A percentile compares a stretch with the other conserved stretches of the same genome.
phyloP scores from a whole-genome alignment of 805 yeast genomes.

The Saccharomycopsis malanga region DNA sequence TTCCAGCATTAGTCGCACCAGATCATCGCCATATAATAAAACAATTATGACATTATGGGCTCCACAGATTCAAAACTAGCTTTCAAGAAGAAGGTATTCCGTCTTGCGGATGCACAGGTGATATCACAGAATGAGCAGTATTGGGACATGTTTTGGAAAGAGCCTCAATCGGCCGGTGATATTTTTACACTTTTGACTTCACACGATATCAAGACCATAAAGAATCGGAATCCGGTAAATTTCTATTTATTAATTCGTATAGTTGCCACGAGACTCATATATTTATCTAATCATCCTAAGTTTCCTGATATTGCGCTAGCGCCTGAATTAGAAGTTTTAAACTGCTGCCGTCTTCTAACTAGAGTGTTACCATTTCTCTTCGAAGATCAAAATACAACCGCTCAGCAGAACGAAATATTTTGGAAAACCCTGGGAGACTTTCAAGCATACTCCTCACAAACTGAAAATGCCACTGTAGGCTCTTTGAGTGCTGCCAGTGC shows the following conservation, averaged over 20 bases:
- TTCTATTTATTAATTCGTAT: constrained; percentile 47
- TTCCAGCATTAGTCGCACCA: no score
- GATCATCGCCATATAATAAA: no score
- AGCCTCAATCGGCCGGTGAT: constrained; percentile 48
- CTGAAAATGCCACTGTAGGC: constrained; percentile 11
- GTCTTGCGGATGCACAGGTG: constrained; percentile 41
- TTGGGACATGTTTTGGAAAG: constrained; percentile 43
- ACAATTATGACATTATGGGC: no score
- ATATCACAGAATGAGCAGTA: constrained; percentile 32
- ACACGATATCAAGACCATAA: constrained; percentile 50
- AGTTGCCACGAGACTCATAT: constrained; percentile 29
- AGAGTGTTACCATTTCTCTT: constrained; percentile 15
- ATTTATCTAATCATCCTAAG: constrained; percentile 22
- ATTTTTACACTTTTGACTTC: constrained; percentile 50
- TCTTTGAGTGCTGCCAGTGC: constrained; percentile 1
- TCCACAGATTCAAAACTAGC: constrained; percentile 61
- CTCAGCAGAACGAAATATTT: constrained; percentile 9
- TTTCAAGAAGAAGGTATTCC: constrained; percentile 53
- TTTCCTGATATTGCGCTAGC: constrained; percentile 26
- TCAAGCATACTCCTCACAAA: not conserved
- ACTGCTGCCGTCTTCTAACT: constrained; percentile 32
- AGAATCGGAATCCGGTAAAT: constrained; percentile 51
- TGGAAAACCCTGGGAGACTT: constrained; percentile 7
- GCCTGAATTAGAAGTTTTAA: constrained; percentile 38
- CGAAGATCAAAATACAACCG: constrained; percentile 1